These are phyloP conservation scores for Dictyostelium purpureum DNA, from an alignment of 78 protist species.

Conservation along the genomic window DNA sequence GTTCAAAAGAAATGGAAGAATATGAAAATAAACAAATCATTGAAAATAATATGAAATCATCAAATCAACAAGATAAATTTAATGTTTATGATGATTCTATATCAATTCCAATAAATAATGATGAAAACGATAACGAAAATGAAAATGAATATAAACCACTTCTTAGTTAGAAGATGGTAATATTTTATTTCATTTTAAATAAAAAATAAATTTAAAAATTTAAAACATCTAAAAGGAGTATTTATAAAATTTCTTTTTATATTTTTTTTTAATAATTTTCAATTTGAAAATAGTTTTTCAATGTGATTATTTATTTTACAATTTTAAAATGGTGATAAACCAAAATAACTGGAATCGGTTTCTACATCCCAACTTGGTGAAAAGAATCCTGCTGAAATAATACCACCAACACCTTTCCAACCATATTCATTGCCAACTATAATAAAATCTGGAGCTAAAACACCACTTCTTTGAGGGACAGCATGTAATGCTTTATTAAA, in stretches of 20 bases:
- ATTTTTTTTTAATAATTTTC: no score
- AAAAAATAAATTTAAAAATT: no score
- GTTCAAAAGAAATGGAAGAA: conserved; percentile 17
- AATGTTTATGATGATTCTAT: not conserved
- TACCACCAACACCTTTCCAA: conserved; percentile 53
- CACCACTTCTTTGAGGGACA: conserved; percentile 39
- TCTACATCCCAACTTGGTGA: not conserved
- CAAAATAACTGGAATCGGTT: conserved; percentile 11
- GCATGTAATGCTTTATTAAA: conserved; percentile 35
- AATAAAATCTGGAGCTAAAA: conserved; percentile 28
- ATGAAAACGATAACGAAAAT: not conserved
- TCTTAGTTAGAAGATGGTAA: conserved; percentile 17
- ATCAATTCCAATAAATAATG: not conserved
- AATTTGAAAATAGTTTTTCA: no score
- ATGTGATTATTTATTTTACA: no score
- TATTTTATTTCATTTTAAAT: no score
- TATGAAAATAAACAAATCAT: conserved; percentile 3
- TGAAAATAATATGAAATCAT: not conserved
- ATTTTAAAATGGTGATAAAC: conserved; percentile 1
- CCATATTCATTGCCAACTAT: conserved; percentile 51
- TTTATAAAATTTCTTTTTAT: no score
- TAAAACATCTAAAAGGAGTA: no score
- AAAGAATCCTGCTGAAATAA: conserved; percentile 22
- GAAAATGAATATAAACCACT: conserved; percentile 8
- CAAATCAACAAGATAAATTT: not conserved